phyloP scores from a whole-genome alignment of 495 filamentous ascomycete genomes.

The Bathelium albidoporum region DNA sequence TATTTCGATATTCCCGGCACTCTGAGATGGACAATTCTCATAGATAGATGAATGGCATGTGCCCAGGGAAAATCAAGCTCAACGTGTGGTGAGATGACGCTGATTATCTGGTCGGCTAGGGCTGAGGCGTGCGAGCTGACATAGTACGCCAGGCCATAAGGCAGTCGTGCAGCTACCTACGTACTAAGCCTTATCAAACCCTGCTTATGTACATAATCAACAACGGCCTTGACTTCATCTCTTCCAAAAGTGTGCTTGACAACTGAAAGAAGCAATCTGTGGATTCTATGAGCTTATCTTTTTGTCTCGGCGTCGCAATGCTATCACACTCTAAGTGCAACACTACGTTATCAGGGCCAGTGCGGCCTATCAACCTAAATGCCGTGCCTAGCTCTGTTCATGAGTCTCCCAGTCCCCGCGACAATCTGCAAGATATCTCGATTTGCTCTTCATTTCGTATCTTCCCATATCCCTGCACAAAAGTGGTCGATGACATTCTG shows the following conservation, averaged over 20 bases:
- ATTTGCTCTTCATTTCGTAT: background rate
- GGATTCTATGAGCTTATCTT: too few species aligned
- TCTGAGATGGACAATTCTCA: slow-evolving; percentile 59
- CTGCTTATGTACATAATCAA: too few species aligned
- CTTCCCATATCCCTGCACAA: background rate
- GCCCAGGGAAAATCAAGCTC: background rate
- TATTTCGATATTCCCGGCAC: slow-evolving; percentile 49
- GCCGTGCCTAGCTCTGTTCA: background rate
- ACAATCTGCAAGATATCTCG: background rate
- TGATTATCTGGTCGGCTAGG: too few species aligned
- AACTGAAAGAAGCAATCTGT: too few species aligned
- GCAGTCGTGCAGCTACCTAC: background rate
- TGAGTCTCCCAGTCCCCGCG: background rate
- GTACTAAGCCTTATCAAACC: too few species aligned
- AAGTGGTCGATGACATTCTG: background rate
- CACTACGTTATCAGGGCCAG: too few species aligned
- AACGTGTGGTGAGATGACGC: background rate
- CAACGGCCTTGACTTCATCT: too few species aligned
- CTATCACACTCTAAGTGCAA: too few species aligned
- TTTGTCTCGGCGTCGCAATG: too few species aligned
- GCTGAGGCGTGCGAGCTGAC: too few species aligned
- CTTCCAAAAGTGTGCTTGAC: too few species aligned
- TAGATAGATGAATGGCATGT: slow-evolving; percentile 9
- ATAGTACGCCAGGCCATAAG: background rate
- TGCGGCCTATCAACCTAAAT: too few species aligned